phyloP scores from a whole-genome alignment of 2,329 filamentous ascomycete genomes.

The Cytospora piceicola region DNA sequence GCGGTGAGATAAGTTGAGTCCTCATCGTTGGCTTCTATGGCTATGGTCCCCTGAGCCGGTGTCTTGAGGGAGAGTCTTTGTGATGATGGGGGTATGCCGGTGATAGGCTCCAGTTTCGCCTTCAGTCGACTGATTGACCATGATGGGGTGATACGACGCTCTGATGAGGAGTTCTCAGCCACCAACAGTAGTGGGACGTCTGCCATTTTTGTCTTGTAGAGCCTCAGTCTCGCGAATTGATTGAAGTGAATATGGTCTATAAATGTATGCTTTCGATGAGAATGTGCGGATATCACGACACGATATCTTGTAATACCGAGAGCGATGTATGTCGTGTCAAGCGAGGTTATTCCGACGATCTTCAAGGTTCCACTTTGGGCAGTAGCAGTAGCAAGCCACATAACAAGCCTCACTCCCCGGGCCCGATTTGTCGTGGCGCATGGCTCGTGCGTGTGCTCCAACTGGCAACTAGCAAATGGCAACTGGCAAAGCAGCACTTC shows the following conservation, averaged over 20 bases:
- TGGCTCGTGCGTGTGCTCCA: background rate
- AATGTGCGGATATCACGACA: background rate
- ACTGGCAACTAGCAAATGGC: background rate
- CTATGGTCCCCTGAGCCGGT: slow-evolving; percentile 61
- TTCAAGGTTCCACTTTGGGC: background rate
- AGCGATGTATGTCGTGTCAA: background rate
- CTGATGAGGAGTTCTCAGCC: slow-evolving; percentile 78
- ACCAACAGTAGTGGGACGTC: slow-evolving; percentile 77
- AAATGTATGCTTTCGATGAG: background rate
- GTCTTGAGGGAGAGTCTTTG: slow-evolving; percentile 77
- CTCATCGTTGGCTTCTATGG: slow-evolving; percentile 73
- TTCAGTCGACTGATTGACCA: slow-evolving; percentile 89
- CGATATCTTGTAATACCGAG: background rate
- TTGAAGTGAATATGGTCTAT: background rate
- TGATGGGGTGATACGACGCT: slow-evolving; percentile 88
- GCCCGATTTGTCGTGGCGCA: background rate
- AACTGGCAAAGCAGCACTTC: background rate
- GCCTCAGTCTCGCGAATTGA: background rate
- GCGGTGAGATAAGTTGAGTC: slow-evolving; percentile 66
- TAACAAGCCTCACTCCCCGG: background rate
- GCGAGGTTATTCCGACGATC: slow-evolving; percentile 3
- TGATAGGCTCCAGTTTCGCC: slow-evolving; percentile 87
- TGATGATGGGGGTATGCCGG: slow-evolving; percentile 80
- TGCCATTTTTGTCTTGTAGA: slow-evolving; percentile 53
- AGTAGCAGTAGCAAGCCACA: slow-evolving; percentile 2